Evolutionary conservation across 352 stramenopile species (phyloP), one percentile per base, ranked within the genome.

Genomic region (Phytophthora pluvialis): DNA sequence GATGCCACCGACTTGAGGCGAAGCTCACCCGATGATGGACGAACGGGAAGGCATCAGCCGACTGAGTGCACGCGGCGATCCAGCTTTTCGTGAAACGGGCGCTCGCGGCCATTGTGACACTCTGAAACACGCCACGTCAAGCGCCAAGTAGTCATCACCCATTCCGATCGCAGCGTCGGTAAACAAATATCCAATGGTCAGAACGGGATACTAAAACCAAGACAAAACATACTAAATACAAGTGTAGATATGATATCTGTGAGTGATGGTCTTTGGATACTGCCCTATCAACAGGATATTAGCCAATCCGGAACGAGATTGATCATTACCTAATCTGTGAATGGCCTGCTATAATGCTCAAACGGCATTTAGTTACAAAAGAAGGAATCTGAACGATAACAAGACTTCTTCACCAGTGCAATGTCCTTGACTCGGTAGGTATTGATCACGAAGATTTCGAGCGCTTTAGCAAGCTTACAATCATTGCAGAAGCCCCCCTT

Each of bases 181-280:
- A 56, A 68, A 56, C 51, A 62, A 71, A 48, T 59, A 56, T 55
- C 50, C 64, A 50, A 52, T 33, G 15, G n/a, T 36, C 44, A 56
- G 38, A 51, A 39, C 18, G n/a, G 26, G 10, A 21, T 21, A 21
- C 21, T 21, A 21, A 21, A 21, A 21, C 1, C 21, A 21, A 21
- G 21, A 21, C n/a, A 2, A 21, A 21, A 21, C 43, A 51, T 57
- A 57, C 15, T 45, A 63, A 64, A 15, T 43, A 5, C 28, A 64
- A 42, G 53, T 18, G 36, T 47, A 68, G 58, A 53, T 21, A 61
- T 71, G 63, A 71, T 71, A 71, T 71, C n/a, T 26, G n/a, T 43
- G 63, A 67, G 57, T 71, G 55, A 52, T 71, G 56, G 49, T 67
- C 42, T 40, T 57, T 57, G 56, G 42, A 71, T 67, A 58, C 36